Conservation (phyloP, 768 basidiomycete species). For the Leccinum subgranulosum region DNA sequence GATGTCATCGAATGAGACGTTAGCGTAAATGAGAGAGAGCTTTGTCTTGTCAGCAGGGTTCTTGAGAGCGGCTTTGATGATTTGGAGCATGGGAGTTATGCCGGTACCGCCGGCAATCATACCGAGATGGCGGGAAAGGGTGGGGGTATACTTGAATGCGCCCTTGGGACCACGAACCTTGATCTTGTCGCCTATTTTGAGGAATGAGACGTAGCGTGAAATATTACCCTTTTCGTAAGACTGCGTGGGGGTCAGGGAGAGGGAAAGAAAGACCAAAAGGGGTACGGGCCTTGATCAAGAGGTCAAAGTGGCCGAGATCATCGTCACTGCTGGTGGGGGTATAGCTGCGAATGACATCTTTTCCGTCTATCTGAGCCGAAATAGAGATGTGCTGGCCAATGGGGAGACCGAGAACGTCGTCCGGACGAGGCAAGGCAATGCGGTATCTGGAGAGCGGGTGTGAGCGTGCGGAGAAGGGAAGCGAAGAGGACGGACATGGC, state of each 20-base stretch:
- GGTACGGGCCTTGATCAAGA: constrained; percentile 83
- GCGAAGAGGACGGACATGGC: constrained; percentile 62
- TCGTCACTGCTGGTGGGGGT: constrained; percentile 95
- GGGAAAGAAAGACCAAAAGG: not conserved
- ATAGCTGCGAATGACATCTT: constrained; percentile 87
- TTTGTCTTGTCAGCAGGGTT: constrained; percentile 84
- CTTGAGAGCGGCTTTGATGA: constrained; percentile 90
- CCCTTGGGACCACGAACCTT: constrained; percentile 97
- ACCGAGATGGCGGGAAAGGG: constrained; percentile 73
- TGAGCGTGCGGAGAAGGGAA: not conserved
- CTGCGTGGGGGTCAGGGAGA: constrained; percentile 36
- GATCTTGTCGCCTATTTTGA: constrained; percentile 85
- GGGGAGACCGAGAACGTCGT: constrained; percentile 87
- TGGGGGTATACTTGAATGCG: constrained; percentile 79
- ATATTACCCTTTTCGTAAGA: constrained; percentile 98
- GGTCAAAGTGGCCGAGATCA: constrained; percentile 90
- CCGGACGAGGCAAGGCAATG: constrained; percentile 72
- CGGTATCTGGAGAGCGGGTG: constrained; percentile 65
- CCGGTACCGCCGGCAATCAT: constrained; percentile 99
- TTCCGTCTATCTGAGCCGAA: constrained; percentile 86
- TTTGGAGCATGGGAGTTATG: constrained; percentile 98
- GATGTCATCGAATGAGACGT: constrained; percentile 91
- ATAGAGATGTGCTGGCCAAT: constrained; percentile 96
- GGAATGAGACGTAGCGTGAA: constrained; percentile 75
- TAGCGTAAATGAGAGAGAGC: constrained; percentile 91